phyloP scores from a whole-genome alignment of 306 rosid genomes.

The Mucuna pruriens region DNA sequence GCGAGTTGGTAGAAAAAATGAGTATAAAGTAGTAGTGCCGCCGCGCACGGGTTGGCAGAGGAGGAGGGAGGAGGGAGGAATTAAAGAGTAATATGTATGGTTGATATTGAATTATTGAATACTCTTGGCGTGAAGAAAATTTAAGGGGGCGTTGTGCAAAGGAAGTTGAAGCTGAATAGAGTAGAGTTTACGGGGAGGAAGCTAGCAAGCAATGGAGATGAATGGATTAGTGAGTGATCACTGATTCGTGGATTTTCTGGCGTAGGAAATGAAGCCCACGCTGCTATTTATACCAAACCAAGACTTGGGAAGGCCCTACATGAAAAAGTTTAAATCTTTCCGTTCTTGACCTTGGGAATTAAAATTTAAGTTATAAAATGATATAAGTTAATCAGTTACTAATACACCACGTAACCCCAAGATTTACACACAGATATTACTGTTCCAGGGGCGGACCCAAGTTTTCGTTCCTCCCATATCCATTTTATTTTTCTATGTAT shows the following conservation, averaged over 20 bases:
- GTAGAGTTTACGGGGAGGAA: not conserved
- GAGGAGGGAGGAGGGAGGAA: not conserved
- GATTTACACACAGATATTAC: too few relatives aligned
- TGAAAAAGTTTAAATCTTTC: too few relatives aligned
- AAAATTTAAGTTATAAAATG: not conserved
- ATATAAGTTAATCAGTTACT: not conserved
- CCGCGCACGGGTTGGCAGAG: not conserved
- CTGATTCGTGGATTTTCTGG: constrained; percentile 9
- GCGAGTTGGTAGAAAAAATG: constrained; percentile 22
- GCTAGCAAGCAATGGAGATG: not conserved
- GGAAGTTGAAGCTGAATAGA: not conserved
- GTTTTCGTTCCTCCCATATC: too few relatives aligned
- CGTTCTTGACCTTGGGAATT: not conserved
- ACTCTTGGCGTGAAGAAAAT: too few relatives aligned
- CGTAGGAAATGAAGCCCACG: not conserved
- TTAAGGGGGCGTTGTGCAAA: not conserved
- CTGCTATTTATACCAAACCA: constrained; percentile 38
- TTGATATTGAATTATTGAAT: too few relatives aligned
- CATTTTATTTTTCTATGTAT: too few relatives aligned
- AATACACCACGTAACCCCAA: not conserved
- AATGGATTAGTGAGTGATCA: not conserved
- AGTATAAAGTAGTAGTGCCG: not conserved
- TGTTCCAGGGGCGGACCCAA: too few relatives aligned
- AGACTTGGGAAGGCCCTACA: too few relatives aligned
- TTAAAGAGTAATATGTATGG: not conserved